Conservation (phyloP, 2,329 filamentous ascomycete genomes). For the Cryphonectria carpinicola region DNA sequence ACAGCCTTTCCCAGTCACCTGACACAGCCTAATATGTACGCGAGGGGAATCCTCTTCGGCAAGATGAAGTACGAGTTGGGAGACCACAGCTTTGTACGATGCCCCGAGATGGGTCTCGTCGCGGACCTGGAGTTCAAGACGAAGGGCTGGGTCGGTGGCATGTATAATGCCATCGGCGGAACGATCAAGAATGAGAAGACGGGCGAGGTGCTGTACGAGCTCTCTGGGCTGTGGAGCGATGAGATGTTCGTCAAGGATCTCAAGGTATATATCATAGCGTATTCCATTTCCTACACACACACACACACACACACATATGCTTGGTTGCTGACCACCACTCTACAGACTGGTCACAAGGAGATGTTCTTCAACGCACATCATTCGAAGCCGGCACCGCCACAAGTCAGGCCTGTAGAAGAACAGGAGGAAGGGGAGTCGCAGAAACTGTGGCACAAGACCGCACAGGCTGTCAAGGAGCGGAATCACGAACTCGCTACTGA, state of each 20-base stretch:
- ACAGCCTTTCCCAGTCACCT: constrained; percentile 66
- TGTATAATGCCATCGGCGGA: constrained; percentile 94
- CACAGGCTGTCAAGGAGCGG: constrained; percentile 77
- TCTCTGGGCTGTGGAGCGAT: constrained; percentile 90
- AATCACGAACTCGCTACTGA: constrained; percentile 91
- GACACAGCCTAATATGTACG: constrained; percentile 99
- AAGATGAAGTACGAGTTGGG: constrained; percentile 99
- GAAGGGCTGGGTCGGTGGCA: constrained; percentile 95
- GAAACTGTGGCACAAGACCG: constrained; percentile 81
- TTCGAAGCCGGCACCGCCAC: constrained; percentile 75
- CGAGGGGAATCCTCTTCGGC: constrained; percentile 91
- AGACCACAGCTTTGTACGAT: constrained; percentile 91
- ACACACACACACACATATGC: too few species aligned
- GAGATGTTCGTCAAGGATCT: constrained; percentile 93
- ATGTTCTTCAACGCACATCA: constrained; percentile 85
- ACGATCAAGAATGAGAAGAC: constrained; percentile 86
- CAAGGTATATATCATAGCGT: constrained; percentile 58
- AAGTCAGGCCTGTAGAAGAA: constrained; percentile 77
- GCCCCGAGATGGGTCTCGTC: constrained; percentile 82
- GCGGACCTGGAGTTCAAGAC: constrained; percentile 98
- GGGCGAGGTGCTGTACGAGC: constrained; percentile 85
- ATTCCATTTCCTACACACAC: not conserved
- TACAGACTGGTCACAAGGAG: constrained; percentile 83
- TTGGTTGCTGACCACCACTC: constrained; percentile 29
- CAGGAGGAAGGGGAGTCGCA: constrained; percentile 92